Evolutionary conservation across 805 yeast genomes (phyloP), one percentile per base, ranked within the genome.

Genomic region (Candida piceae): DNA sequence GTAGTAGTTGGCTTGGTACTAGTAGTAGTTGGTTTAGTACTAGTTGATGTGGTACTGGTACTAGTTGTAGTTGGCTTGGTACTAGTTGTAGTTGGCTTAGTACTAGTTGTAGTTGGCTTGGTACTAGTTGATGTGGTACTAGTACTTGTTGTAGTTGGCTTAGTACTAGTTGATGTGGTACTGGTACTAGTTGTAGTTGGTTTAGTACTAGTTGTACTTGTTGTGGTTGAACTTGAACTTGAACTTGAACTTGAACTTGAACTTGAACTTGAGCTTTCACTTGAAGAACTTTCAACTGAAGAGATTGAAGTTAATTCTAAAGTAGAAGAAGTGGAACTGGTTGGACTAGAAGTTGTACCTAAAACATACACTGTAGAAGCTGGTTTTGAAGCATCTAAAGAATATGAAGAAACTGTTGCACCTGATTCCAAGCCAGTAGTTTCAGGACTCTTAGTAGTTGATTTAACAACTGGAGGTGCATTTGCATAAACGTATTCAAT

Each of bases 101-200:
- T 20, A 15, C 39, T 22, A 4, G 39, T 18, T 12, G 45, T 17
- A 9, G 47, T 26, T 16, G 54, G 16, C 17, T 55, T 39, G 7
- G 34, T 32, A 13, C 54, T 29, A 13, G 53, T 32, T 21, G 55
- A 18, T 22, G 50, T 27, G 16, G 44, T 40, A n/a, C n/a, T n/a
- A n/a, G n/a, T n/a, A n/a, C n/a, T n/a, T n/a, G n/a, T n/a, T n/a
- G n/a, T n/a, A n/a, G n/a, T n/a, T n/a, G n/a, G n/a, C n/a, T n/a
- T n/a, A n/a, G n/a, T n/a, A 7, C 8, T 47, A 7, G 46, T 34
- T 15, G 40, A 16, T 8, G 39, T 31, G 7, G 39, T 7, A 5
- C 42, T 30, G 11, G 39, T 22, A 4, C 45, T 41, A 12, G 52
- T 50, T 19, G 63, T 42, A 19, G 57, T 50, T 20, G 39, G 19